Base-by-base conservation (phyloP, 2,329 filamentous ascomycete species). In the Xylaria sp. region DNA sequence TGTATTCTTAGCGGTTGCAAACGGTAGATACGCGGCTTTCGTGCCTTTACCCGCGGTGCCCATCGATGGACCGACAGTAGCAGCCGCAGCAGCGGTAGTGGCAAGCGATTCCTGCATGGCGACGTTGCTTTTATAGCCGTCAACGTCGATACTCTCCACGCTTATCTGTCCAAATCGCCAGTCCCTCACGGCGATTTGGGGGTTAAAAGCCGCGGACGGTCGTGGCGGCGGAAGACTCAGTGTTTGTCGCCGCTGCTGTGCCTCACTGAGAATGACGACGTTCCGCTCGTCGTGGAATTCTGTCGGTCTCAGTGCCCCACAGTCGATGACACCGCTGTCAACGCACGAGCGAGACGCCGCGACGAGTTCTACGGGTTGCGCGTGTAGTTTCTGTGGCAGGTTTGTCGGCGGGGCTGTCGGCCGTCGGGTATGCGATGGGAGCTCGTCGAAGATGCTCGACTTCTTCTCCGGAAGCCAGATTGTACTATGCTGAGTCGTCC, bases 61-160 rank as follows among this genome's bases (percentile, higher is more conserved):
- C 53, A 85, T 79, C 25, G 78, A 83, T 0, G 85, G 85, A 0
- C 85, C 85, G 11, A 87, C 73, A 69, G 74, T 82, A 67, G 73
- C 84, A 74, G 76, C 85, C n/a, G n/a, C n/a, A 73, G 76, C 85
- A 73, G 70, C 80, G 69, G 81, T 69, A 27, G 77, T 72, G 6
- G 72, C 73, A 15, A 75, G 69, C 72, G 78, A 78, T 17, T 58
- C 53, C 13, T 38, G 48, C 74, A 79, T 78, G 54, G 67, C 70
- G 21, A 59, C 66, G 35, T 62, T 63, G 43, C 70, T 71, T 69
- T 57, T 61, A 66, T 60, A 70, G 69, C 35, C 60, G 70, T 72
- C 80, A 82, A 93, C 88, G 75, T 96, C 90, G 75, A 97, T 87
- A 71, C 91, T 91, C 75, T 94, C 88, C 41, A 97, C 86, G 55